phyloP scores from a whole-genome alignment of 306 rosid species.

The Trifolium subterraneum region DNA sequence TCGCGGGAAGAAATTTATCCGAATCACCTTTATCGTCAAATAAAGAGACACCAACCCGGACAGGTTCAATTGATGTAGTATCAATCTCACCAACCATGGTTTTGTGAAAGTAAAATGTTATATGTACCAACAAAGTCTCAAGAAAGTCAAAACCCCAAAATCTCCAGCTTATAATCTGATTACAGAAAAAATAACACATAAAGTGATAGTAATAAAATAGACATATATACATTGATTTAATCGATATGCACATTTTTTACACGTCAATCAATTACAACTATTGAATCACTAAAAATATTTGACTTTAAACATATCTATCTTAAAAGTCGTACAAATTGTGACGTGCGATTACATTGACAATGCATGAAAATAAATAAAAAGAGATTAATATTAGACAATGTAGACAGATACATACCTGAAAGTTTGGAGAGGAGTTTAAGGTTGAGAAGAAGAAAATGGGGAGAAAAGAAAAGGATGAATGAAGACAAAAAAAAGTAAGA shows the following conservation, averaged over 20 bases:
- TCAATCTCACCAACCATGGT: conserved; percentile 79
- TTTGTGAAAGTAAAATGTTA: conserved; percentile 13
- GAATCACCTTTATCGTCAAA: conserved; percentile 69
- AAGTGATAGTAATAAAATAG: neutral
- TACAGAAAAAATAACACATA: neutral
- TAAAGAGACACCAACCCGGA: conserved; percentile 63
- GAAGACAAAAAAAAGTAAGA: conserved; percentile 25
- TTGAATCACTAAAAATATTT: no score
- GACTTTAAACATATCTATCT: neutral
- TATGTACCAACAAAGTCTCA: neutral
- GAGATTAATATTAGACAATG: neutral
- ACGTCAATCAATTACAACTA: neutral
- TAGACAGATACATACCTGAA: conserved; percentile 24
- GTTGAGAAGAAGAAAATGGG: conserved; percentile 15
- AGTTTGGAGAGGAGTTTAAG: neutral
- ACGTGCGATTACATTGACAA: neutral
- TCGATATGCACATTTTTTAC: neutral
- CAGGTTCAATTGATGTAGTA: conserved; percentile 81
- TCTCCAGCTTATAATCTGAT: conserved; percentile 19
- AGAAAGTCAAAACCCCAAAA: conserved; percentile 31
- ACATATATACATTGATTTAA: neutral
- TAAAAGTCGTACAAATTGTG: no score
- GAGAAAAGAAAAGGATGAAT: conserved; percentile 10
- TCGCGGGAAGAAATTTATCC: conserved; percentile 40
- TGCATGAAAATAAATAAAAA: neutral